A percentile compares a stretch with the other conserved stretches of the same genome.
phyloP scores from a whole-genome alignment of 352 stramenopile species.

The Aphanomyces invadans region DNA sequence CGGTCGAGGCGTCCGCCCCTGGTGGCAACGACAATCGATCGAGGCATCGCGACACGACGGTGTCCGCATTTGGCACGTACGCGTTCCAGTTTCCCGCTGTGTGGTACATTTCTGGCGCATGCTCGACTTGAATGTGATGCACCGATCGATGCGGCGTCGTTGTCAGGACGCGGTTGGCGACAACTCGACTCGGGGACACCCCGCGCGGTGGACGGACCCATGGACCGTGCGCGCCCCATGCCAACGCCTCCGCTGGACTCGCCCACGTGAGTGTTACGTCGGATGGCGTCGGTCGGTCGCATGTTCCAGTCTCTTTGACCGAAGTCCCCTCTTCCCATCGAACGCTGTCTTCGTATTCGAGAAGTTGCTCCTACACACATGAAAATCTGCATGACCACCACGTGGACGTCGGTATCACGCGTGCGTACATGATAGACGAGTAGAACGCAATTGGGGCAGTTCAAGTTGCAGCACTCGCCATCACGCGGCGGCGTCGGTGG shows the following conservation, averaged over 20 bases:
- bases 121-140: constrained; percentile 11
- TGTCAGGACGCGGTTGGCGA: background rate
- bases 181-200: background rate
- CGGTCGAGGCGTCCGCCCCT: too few species aligned
- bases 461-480: constrained; percentile 75
- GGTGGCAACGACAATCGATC: background rate
- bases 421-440: constrained; percentile 77
- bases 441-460: constrained; percentile 83
- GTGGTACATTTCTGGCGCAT: constrained; percentile 16
- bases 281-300: background rate
- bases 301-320: background rate
- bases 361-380: constrained; percentile 68
- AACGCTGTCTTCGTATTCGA: constrained; percentile 61
- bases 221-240: background rate
- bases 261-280: background rate
- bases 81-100: constrained; percentile 73
- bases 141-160: background rate
- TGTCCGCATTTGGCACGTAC: constrained; percentile 55
- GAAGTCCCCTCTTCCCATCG: constrained; percentile 9
- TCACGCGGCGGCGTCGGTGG: constrained; percentile 58
- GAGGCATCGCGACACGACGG: constrained; percentile 36
- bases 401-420: background rate
- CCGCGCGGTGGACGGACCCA: background rate
- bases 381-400: too few species aligned
- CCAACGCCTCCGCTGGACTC: background rate